Percentiles rank a stretch among this genome's conserved stretches.
These are phyloP conservation scores for Amniculicola lignicola DNA, from an alignment of 495 filamentous ascomycete species.

Conservation along the genomic window DNA sequence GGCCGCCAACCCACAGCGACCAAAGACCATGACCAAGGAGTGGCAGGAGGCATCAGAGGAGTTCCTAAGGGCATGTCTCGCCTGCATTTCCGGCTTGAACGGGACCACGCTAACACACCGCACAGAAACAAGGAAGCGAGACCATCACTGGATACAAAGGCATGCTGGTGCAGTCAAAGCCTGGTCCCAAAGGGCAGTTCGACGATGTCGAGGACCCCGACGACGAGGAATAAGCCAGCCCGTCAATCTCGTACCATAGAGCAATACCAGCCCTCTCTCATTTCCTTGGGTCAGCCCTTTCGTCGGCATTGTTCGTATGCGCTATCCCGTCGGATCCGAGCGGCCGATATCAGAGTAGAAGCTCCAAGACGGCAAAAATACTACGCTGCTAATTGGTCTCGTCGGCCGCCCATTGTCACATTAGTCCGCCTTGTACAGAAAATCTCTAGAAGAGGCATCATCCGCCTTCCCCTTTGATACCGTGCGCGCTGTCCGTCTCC, in stretches of 20 bases:
- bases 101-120: conserved; percentile 8
- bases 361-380: background rate
- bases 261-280: conserved; percentile 10
- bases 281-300: conserved; percentile 20
- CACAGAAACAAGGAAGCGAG: conserved; percentile 77
- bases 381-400: conserved; percentile 14
- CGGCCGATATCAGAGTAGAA: conserved; percentile 4
- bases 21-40: conserved; percentile 89
- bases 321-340: too few relatives aligned
- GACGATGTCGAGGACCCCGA: conserved; percentile 13
- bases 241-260: background rate
- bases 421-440: conserved; percentile 35
- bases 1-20: conserved; percentile 57
- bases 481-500: background rate
- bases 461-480: too few relatives aligned
- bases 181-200: conserved; percentile 24
- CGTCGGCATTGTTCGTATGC: conserved; percentile 29
- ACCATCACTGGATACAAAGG: conserved; percentile 85
- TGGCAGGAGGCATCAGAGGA: conserved; percentile 91
- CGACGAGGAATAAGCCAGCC: background rate
- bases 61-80: conserved; percentile 69
- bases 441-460: conserved; percentile 26
- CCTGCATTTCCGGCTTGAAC: conserved; percentile 5
- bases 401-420: conserved; percentile 25
- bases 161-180: conserved; percentile 69